Evolutionary conservation across 2,329 filamentous ascomycete species (phyloP), one percentile per base, ranked within the genome.

Genomic region (Pseudogymnoascus sp.): DNA sequence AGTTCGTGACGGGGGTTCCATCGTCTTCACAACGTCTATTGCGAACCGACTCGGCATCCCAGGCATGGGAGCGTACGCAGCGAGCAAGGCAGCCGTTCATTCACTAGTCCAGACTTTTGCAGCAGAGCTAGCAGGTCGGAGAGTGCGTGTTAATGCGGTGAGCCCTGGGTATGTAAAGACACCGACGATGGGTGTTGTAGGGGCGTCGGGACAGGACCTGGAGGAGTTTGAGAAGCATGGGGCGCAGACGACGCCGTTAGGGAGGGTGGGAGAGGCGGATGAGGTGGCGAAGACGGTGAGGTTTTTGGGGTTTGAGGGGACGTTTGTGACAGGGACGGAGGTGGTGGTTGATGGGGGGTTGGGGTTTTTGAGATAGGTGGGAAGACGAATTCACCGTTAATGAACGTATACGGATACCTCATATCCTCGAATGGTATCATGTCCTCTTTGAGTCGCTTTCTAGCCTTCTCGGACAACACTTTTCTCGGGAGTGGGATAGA

Each of bases 241-340:
- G 23, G n/a, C 15, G 46, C 1, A n/a, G 46, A 53, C 23, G 1
- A 53, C 46, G 46, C 46, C 46, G 15, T 53, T 53, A 23, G 46
- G 46, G 4, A 10, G 46, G 46, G 46, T 53, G 7, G 46, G 23
- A 15, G 46, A 53, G 46, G 46, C 23, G 46, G 46, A 17, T 15
- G 46, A 53, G 23, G 46, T 53, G 7, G 46, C 23, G 23, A 17
- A 23, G 46, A 11, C 23, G 46, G 46, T 53, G 15, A 53, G 46
- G 15, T 53, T 53, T 53, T 53, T 53, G 46, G 46, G 46, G 23
- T 53, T 53, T 53, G 46, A 53, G 46, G 46, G 46, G 15, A 31
- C 23, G 23, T 53, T 53, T 53, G 46, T 31, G 0, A 56, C 46
- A 26, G 46, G 46, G 9, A 19, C n/a, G 10, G 46, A 56, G 26